Evolutionary conservation across 2,329 filamentous ascomycete genomes (phyloP).

Genomic region (Hypoxylon sp.): DNA sequence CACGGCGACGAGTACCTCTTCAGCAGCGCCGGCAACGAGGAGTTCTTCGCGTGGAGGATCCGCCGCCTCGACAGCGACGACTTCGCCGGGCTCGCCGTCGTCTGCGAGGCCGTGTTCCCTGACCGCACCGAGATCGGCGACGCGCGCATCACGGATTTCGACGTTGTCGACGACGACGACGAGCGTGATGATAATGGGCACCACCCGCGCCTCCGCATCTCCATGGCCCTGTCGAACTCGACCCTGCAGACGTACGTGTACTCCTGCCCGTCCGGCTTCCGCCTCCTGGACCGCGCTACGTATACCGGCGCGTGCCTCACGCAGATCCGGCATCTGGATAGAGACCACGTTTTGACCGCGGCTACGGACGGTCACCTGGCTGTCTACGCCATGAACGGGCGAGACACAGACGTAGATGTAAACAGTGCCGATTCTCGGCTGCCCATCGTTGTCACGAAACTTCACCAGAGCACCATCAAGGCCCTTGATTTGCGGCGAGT

Average conservation of each 20-base stretch:
- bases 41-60: conserved; percentile 86
- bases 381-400: conserved; percentile 57
- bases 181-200: conserved; percentile 34
- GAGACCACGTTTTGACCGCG: conserved; percentile 65
- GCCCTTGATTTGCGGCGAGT: conserved; percentile 55
- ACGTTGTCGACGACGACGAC: conserved; percentile 53
- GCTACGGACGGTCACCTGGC: conserved; percentile 83
- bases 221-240: conserved; percentile 85
- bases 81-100: conserved; percentile 60
- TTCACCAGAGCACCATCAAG: conserved; percentile 88
- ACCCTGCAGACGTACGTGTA: conserved; percentile 70
- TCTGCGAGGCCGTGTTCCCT: conserved; percentile 63
- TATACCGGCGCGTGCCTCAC: conserved; percentile 82
- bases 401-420: background rate
- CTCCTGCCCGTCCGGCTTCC: conserved; percentile 52
- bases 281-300: conserved; percentile 58
- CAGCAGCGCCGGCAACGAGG: conserved; percentile 86
- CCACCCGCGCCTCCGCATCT: conserved; percentile 70
- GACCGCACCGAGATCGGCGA: conserved; percentile 65
- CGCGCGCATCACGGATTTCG: conserved; percentile 82
- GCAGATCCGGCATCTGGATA: conserved; percentile 60
- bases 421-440: background rate
- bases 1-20: conserved; percentile 76
- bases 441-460: conserved; percentile 49
- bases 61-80: conserved; percentile 57